Base-by-base conservation (phyloP, 352 stramenopile genomes). In the Discostella stelligera region DNA sequence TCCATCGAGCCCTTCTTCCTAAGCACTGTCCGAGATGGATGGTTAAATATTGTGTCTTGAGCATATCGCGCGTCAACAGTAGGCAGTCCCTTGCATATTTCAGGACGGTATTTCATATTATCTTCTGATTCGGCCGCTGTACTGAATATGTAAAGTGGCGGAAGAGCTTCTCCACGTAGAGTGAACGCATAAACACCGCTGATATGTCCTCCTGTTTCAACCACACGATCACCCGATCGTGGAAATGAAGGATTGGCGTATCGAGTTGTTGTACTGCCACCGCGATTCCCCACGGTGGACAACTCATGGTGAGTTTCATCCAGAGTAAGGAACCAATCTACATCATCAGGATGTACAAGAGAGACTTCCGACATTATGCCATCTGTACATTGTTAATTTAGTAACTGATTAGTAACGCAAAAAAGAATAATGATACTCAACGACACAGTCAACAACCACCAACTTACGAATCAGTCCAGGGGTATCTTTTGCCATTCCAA, bases 401-500 rank as follows among this genome's bases (percentile, higher is more conserved):
- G 50, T 13, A 37, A 9, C 11, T 23, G 18, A 37, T 37, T 27
- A 58, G 30, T 32, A 32, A 58, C 7, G 16, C 5, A 58, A 4
- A 9, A 58, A 32, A 21, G 30, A 30, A 32, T 32, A 32, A 32
- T 32, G 27, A 32, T 32, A 32, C 27, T 32, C 27, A 32, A 32
- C 27, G 27, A 32, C 27, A 32, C 27, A 32, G 27, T 32, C 27
- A 32, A 6, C 27, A 32, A 32, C 27, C 30, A 41, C 9, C 6
- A 32, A 74, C 66, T 74, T 52, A 74, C 54, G 49, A 13, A 74
- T 74, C 9, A 61, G 2, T 5, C 66, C 66, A 4, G 54, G 66
- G 39, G 66, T 23, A 21, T 74, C 66, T 32, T 56, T 48, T 20
- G 41, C 39, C 58, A 74, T 60, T 14, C 32, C 55, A 41, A 64